Evolutionary conservation across 2,329 filamentous ascomycete genomes (phyloP).

Genomic region (Ilyonectria mors-panacis): DNA sequence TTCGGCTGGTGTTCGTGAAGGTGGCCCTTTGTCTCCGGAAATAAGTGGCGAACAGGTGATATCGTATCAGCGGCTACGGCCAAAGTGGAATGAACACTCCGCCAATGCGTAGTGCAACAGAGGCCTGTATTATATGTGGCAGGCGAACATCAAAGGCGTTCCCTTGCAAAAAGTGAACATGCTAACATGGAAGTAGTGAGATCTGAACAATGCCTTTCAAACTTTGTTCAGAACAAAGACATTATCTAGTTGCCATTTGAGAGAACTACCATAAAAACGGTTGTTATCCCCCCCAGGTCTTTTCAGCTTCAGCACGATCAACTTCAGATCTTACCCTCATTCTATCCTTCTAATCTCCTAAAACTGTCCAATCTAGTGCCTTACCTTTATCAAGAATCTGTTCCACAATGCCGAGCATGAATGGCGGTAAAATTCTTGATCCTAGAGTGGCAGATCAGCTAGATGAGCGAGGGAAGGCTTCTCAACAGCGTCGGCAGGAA

Average conservation of each 20-base stretch:
- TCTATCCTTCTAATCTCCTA: background rate
- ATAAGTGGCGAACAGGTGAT: too few species aligned
- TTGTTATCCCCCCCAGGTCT: background rate
- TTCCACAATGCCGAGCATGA: conserved; percentile 7
- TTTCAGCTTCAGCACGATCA: background rate
- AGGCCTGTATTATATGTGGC: too few species aligned
- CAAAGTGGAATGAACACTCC: too few species aligned
- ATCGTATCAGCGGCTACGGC: too few species aligned
- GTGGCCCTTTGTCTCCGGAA: too few species aligned
- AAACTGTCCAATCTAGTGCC: background rate
- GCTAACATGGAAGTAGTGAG: background rate
- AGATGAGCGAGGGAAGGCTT: background rate
- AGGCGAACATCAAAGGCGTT: background rate
- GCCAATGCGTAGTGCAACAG: too few species aligned
- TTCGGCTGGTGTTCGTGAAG: too few species aligned
- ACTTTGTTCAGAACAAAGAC: background rate
- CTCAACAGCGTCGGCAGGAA: conserved; percentile 12
- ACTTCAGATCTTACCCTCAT: background rate
- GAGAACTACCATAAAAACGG: background rate
- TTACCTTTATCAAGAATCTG: background rate
- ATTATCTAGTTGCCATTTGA: background rate
- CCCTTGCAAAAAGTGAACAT: background rate
- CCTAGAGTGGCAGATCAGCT: background rate
- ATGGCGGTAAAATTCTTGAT: conserved; percentile 21
- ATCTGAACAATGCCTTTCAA: background rate